Base-by-base conservation (phyloP, 768 basidiomycete species). In the Tricholoma terreum region DNA sequence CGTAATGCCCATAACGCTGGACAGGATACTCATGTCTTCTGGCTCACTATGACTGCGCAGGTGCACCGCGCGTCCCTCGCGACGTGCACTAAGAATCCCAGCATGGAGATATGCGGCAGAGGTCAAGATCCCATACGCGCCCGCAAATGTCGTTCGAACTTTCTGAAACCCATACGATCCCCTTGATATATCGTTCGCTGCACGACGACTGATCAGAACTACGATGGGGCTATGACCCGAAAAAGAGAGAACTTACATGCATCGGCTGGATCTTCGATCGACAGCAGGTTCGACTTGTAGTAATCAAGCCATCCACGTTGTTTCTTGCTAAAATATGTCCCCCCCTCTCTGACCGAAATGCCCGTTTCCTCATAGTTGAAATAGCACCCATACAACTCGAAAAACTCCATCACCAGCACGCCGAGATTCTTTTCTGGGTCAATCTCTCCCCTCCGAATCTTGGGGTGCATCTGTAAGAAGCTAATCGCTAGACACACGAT, bases 381-480 rank as follows among this genome's bases (percentile, higher is more conserved):
- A 69, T 86, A 85, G 50, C 80, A 77, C 14, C 95, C 96, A 69
- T 98, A 98, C 11, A 96, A 78, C 77, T 98, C 95, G 67, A 98
- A 97, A 69, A 98, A 98, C 72, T 99, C 97, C 79, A 98, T 84
- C 45, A 97, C 81, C 54, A 99, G 75, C n/a, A 95, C 90, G 1
- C 97, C 97, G 9, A 98, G 78, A 66, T 98, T 98, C 64, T 83
- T 78, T 62, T 86, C 84, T 0, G 94, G 84, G 63, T 95, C 86
- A 27, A 99, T 92, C 71, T 95, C 92, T 0, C 86, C 90, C 54
- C 84, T 73, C 38, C 95, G 86, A 58, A 98, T 85, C 70, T 95
- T 96, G 1, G 97, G 97, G 65, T 99, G 97, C 81, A 97, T 92
- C 80, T 98, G 97, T 49, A 99, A 77, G 69, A 99, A 99, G 70